These are phyloP conservation scores for Corymbia citriodora DNA, from an alignment of 441 rosid genomes.

Conservation along the genomic window DNA sequence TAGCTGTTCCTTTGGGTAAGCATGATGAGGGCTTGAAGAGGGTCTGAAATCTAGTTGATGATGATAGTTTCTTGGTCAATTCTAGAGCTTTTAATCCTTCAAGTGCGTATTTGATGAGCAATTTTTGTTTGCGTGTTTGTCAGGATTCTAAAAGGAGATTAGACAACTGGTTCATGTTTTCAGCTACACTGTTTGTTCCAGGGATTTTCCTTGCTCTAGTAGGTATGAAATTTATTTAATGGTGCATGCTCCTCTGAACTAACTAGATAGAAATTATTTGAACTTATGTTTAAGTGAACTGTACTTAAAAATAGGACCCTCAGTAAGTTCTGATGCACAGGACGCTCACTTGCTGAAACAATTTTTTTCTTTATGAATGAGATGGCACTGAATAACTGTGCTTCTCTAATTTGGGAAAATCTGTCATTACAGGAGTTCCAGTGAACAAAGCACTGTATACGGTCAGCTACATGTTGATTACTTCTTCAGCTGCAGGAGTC, in stretches of 20 bases:
- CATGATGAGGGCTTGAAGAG: not conserved
- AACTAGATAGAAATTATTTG: not conserved
- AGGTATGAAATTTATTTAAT: not conserved
- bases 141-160: conserved; percentile 8
- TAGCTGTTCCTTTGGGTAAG: not conserved
- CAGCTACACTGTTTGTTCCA: not conserved
- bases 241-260: not conserved
- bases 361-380: not conserved
- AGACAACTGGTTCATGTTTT: not conserved
- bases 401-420: not conserved
- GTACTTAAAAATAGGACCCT: not conserved
- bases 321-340: not conserved
- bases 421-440: not conserved
- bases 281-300: not conserved
- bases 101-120: not conserved
- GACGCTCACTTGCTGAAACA: not conserved
- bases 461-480: conserved; percentile 7
- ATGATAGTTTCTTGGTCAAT: not conserved
- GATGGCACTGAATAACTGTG: not conserved
- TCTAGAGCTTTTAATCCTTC: not conserved
- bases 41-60: not conserved
- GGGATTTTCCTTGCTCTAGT: conserved; percentile 4
- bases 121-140: not conserved
- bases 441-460: conserved; percentile 7
- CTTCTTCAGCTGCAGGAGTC: conserved; percentile 9